Evolutionary conservation across 1,139 yeast species (phyloP).

Genomic region (Hansenula lynferdii): DNA sequence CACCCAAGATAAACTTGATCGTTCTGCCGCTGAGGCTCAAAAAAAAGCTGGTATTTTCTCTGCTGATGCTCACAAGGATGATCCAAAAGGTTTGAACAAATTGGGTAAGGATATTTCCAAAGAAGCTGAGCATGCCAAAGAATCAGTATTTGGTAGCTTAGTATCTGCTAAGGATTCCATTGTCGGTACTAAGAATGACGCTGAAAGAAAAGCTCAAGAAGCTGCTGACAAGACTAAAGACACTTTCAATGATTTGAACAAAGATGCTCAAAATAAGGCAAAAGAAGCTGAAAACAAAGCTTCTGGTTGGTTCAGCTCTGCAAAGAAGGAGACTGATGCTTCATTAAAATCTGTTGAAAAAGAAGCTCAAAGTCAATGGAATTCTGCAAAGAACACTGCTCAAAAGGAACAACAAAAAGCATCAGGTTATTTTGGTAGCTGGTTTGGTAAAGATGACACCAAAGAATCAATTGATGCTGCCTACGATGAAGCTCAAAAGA

Average conservation of each 20-base stretch:
- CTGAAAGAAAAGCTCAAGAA: conserved; percentile 15
- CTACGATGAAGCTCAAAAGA: conserved; percentile 18
- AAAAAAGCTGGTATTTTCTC: conserved; percentile 32
- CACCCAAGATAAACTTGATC: conserved; percentile 20
- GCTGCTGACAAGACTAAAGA: conserved; percentile 11
- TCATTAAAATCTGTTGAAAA: conserved; percentile 2
- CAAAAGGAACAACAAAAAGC: background rate
- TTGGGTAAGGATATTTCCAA: conserved; percentile 22
- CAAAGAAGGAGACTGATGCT: conserved; percentile 15
- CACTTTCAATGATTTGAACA: conserved; percentile 3
- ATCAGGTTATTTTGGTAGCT: conserved; percentile 1
- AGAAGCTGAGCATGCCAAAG: conserved; percentile 26
- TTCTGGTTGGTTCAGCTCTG: conserved; percentile 13
- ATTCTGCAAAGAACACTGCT: too few species aligned
- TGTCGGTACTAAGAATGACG: conserved; percentile 14
- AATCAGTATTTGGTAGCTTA: conserved; percentile 2
- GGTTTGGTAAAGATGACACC: conserved; percentile 8
- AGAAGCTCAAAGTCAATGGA: too few species aligned
- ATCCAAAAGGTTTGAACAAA: conserved; percentile 11
- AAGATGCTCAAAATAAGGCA: background rate
- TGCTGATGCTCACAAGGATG: conserved; percentile 33
- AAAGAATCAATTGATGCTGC: conserved; percentile 21
- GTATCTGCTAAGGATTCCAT: conserved; percentile 10
- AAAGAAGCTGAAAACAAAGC: conserved; percentile 12
- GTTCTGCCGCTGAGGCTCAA: conserved; percentile 23